phyloP scores from a whole-genome alignment of 495 filamentous ascomycete species.

The Tetracladium setigerum region DNA sequence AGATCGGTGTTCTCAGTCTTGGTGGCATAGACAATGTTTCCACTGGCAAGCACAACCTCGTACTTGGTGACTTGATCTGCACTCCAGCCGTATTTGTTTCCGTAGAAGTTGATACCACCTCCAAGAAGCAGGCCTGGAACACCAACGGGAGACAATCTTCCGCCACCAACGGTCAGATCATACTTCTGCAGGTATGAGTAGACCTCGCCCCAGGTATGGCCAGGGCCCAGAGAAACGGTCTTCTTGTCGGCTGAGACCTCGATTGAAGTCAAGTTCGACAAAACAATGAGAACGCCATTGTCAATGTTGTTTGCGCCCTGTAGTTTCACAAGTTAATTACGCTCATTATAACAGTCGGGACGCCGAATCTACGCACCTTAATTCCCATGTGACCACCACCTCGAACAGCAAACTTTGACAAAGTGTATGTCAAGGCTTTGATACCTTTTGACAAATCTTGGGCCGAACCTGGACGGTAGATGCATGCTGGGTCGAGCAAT shows the following conservation, averaged over 20 bases:
- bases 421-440: too few species aligned
- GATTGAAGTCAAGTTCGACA: conserved; percentile 23
- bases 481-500: too few species aligned
- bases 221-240: conserved; percentile 27
- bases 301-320: conserved; percentile 22
- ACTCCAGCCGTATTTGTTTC: too few species aligned
- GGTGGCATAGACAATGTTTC: conserved; percentile 39
- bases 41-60: conserved; percentile 44
- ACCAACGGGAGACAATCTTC: conserved; percentile 43
- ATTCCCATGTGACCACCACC: conserved; percentile 26
- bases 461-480: too few species aligned
- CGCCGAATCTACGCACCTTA: too few species aligned
- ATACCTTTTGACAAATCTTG: too few species aligned
- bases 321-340: too few species aligned
- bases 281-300: conserved; percentile 24
- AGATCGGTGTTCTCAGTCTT: conserved; percentile 35
- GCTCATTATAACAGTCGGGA: too few species aligned
- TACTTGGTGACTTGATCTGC: too few species aligned
- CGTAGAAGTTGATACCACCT: conserved; percentile 15
- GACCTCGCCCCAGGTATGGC: conserved; percentile 38
- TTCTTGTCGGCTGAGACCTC: conserved; percentile 18
- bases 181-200: conserved; percentile 33
- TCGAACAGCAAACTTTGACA: conserved; percentile 27
- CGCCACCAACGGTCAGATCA: conserved; percentile 37
- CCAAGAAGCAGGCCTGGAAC: conserved; percentile 47